Evolutionary conservation across 345 rosid genomes (phyloP), one percentile per base, ranked within the genome.

Genomic region (Geranium brycei): DNA sequence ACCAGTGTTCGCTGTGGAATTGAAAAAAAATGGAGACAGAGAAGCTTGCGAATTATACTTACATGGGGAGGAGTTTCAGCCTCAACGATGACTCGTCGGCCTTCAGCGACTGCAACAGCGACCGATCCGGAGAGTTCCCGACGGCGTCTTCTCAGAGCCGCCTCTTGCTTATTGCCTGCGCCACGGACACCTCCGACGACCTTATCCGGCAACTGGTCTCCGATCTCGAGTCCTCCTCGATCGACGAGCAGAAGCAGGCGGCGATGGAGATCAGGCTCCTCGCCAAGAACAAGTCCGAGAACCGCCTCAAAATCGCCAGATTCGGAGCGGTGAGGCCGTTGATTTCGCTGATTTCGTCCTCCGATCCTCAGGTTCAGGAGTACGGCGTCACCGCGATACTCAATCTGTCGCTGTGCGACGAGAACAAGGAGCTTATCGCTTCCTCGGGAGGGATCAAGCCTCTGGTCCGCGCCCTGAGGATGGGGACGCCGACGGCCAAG

Each of bases 241-340:
- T 89, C 69, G 91, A 93, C 17, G 89, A 85, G 68, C 91, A 83
- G 72, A 90, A 87, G 79, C 95, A 85, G 58, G 97, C 99, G n/a
- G 99, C 95, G 18, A 76, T 93, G 95, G 99, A 93, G 82, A 78
- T 90, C 72, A 77, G 97, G 60, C 88, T 93, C 31, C 81, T 90
- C 65, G 88, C 99, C 40, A 93, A 90, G 82, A 85, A 93, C 82
- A 90, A 86, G 59, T 73, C 90, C 0, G 96, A 90, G 75, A 83
- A 87, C 51, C 99, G 99, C 65, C 64, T 83, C 72, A 84, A 81
- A 73, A 90, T 93, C 65, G 99, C 92, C 1, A 76, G 75, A 58
- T 83, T 91, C 2, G 99, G 99, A 1, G 97, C 99, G 51, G 72
- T 93, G 59, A 85, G 75, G 81, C 97, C 99, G 3, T 61, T 88